A percentile compares a stretch with the other conserved stretches of the same genome.
Conservation (phyloP, 805 yeast species). For the Groenewaldozyma tartarivorans region DNA sequence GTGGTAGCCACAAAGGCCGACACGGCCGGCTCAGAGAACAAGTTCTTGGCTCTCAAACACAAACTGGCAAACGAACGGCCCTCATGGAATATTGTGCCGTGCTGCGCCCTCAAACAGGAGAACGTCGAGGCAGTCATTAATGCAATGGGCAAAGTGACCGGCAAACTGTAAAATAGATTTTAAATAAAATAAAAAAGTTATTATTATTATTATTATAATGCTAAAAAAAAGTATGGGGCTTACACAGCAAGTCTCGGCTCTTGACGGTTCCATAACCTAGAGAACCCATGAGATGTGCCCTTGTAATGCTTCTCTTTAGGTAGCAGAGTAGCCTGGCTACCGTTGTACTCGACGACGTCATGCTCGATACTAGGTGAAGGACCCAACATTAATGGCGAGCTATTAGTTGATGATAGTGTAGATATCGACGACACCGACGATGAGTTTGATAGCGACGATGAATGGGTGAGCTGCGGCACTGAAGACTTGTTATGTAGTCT, state of each 20-base stretch:
- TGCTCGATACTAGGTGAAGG: neutral
- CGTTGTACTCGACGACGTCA: neutral
- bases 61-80: constrained; percentile 32
- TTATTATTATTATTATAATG: neutral
- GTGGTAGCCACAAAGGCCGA: constrained; percentile 96
- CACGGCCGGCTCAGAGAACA: constrained; percentile 42
- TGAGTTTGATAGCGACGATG: neutral
- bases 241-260: too few relatives aligned
- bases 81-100: constrained; percentile 81
- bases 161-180: constrained; percentile 2
- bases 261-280: too few relatives aligned
- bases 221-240: too few relatives aligned
- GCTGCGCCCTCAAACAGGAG: constrained; percentile 67
- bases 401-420: neutral
- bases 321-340: too few relatives aligned
- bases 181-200: too few relatives aligned
- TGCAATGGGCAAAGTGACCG: constrained; percentile 46
- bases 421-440: constrained; percentile 1
- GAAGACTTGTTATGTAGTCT: too few relatives aligned
- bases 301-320: too few relatives aligned
- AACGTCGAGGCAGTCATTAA: constrained; percentile 62
- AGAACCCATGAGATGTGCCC: too few relatives aligned
- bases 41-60: constrained; percentile 36
- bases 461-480: neutral
- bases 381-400: neutral